phyloP scores from a whole-genome alignment of 441 rosid genomes.

The Euphorbia celastroides region DNA sequence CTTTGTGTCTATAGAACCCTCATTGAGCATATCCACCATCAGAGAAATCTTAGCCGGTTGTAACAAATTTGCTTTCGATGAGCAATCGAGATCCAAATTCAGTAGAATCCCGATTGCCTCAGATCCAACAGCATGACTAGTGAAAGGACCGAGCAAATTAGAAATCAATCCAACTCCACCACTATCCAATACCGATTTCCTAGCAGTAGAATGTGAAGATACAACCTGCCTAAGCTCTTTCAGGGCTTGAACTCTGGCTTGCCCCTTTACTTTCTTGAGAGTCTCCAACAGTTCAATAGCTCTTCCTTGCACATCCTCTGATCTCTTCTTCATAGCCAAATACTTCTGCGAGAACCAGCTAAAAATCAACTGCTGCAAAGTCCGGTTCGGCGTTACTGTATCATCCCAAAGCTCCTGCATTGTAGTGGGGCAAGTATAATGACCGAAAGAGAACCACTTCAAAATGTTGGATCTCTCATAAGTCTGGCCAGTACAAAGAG shows the following conservation, averaged over 20 bases:
- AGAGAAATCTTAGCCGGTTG: conserved; percentile 71
- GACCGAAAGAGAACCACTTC: conserved; percentile 72
- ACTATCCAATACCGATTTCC: conserved; percentile 50
- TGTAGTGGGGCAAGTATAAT: conserved; percentile 78
- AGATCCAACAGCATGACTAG: conserved; percentile 76
- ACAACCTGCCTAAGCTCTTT: conserved; percentile 66
- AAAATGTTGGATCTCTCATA: conserved; percentile 78
- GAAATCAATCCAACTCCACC: conserved; percentile 51
- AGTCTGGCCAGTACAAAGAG: conserved; percentile 87
- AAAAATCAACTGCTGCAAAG: conserved; percentile 69
- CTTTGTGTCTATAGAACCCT: conserved; percentile 72
- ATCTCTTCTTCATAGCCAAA: conserved; percentile 62
- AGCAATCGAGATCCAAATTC: conserved; percentile 53
- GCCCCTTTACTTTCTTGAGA: conserved; percentile 74
- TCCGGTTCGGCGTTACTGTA: conserved; percentile 66
- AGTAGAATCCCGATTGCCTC: conserved; percentile 73
- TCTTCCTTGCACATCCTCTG: conserved; percentile 80
- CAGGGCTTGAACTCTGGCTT: conserved; percentile 63
- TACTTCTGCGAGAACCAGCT: conserved; percentile 83
- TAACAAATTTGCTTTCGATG: conserved; percentile 47
- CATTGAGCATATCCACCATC: conserved; percentile 78
- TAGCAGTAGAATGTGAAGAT: conserved; percentile 43
- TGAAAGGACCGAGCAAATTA: conserved; percentile 62
- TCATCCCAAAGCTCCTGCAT: conserved; percentile 97
- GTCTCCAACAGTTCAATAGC: conserved; percentile 53